These are phyloP conservation scores for Elsinoe ampelina DNA, from an alignment of 2,329 filamentous ascomycete species.

Conservation along the genomic window DNA sequence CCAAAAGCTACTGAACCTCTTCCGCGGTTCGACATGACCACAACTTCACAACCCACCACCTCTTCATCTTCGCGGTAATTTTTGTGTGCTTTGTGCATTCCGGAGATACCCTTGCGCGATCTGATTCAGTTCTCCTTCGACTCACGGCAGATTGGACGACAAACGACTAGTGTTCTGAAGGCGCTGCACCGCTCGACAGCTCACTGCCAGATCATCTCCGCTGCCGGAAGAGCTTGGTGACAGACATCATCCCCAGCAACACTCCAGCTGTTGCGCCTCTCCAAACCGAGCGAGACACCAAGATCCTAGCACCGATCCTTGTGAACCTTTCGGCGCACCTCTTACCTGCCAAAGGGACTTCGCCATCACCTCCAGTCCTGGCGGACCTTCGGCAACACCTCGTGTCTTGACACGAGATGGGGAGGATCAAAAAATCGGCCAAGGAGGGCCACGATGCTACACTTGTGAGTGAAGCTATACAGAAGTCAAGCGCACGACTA, in stretches of 20 bases:
- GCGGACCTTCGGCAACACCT: slow-evolving; percentile 2
- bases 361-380: not conserved
- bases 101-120: slow-evolving; percentile 9
- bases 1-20: not conserved
- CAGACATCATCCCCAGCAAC: not conserved
- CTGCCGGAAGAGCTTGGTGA: not conserved
- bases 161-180: not conserved
- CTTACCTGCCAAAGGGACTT: no score
- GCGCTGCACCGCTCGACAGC: slow-evolving; percentile 12
- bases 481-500: slow-evolving; percentile 6
- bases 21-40: not conserved
- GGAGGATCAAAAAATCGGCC: slow-evolving; percentile 48
- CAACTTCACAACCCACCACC: not conserved
- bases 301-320: no score
- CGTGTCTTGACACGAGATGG: slow-evolving; percentile 30
- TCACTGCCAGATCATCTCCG: slow-evolving; percentile 6
- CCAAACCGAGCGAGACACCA: not conserved
- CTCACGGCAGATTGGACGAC: not conserved
- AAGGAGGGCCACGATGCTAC: slow-evolving; percentile 46
- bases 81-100: slow-evolving; percentile 7
- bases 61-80: slow-evolving; percentile 8
- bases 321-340: no score
- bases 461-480: slow-evolving; percentile 30
- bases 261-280: not conserved
- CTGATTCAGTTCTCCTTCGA: not conserved